These are phyloP conservation scores for Populus alba DNA, from an alignment of 345 rosid genomes.

Conservation along the genomic window DNA sequence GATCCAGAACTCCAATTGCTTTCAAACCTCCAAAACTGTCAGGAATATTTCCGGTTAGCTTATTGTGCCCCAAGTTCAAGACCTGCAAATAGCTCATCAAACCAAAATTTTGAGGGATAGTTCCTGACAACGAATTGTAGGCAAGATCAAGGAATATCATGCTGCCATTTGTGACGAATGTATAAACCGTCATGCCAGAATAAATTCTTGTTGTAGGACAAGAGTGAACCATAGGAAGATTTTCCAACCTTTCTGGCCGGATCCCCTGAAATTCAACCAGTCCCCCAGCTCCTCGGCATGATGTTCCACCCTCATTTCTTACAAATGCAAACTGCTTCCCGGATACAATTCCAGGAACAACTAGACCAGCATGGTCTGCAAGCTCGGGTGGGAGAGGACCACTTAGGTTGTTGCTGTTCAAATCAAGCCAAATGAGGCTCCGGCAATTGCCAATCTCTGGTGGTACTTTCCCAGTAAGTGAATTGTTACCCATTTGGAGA, in stretches of 20 bases:
- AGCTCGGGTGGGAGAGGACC: slow-evolving; percentile 66
- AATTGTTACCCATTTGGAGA: slow-evolving; percentile 85
- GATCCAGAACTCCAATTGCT: slow-evolving; percentile 82
- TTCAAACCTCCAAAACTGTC: slow-evolving; percentile 72
- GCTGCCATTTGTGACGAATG: slow-evolving; percentile 73
- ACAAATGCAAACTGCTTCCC: slow-evolving; percentile 94
- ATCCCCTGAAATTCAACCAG: slow-evolving; percentile 86
- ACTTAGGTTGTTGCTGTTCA: slow-evolving; percentile 69
- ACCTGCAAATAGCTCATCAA: slow-evolving; percentile 71
- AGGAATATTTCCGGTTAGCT: slow-evolving; percentile 64
- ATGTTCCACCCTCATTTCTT: slow-evolving; percentile 93
- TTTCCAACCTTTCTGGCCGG: slow-evolving; percentile 59
- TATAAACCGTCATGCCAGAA: slow-evolving; percentile 72
- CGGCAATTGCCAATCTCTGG: slow-evolving; percentile 65
- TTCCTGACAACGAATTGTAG: slow-evolving; percentile 66
- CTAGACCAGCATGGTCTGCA: slow-evolving; percentile 66
- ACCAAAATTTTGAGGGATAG: slow-evolving; percentile 68
- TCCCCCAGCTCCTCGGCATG: slow-evolving; percentile 98
- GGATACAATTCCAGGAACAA: slow-evolving; percentile 74
- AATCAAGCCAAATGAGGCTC: slow-evolving; percentile 92
- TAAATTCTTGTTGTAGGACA: slow-evolving; percentile 84
- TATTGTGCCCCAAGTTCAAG: slow-evolving; percentile 89
- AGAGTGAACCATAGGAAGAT: slow-evolving; percentile 80
- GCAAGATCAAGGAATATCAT: slow-evolving; percentile 90
- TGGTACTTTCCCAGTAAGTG: slow-evolving; percentile 72